Evolutionary conservation across 2,329 filamentous ascomycete species (phyloP).

Genomic region (Colletotrichum sp.): DNA sequence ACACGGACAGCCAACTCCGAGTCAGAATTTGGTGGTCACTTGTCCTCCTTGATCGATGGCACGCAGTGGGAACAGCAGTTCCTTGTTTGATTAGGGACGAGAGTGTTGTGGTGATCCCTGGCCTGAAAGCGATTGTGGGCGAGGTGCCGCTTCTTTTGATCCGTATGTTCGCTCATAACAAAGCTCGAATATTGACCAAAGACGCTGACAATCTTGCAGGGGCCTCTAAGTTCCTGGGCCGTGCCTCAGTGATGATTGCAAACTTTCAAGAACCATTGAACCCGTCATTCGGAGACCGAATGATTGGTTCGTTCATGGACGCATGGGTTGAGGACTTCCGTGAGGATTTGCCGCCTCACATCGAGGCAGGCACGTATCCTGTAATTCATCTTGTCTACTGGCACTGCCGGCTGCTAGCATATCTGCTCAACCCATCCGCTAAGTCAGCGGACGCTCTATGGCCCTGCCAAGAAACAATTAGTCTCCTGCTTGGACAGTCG

Average conservation of each 20-base stretch:
- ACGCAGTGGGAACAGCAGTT: slow-evolving; percentile 70
- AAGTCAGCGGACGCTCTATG: slow-evolving; percentile 64
- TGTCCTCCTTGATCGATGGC: slow-evolving; percentile 75
- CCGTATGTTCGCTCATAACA: slow-evolving; percentile 54
- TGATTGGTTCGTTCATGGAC: slow-evolving; percentile 56
- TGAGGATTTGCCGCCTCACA: slow-evolving; percentile 63
- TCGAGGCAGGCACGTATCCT: slow-evolving; percentile 57
- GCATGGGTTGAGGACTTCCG: slow-evolving; percentile 70
- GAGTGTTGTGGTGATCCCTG: slow-evolving; percentile 62
- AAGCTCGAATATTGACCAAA: background rate
- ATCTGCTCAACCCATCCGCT: slow-evolving; percentile 62
- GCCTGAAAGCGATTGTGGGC: slow-evolving; percentile 65
- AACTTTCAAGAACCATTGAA: slow-evolving; percentile 14
- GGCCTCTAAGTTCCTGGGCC: slow-evolving; percentile 59
- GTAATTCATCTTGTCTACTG: slow-evolving; percentile 73
- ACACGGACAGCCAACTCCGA: slow-evolving; percentile 67
- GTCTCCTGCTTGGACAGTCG: slow-evolving; percentile 60
- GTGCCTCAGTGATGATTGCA: slow-evolving; percentile 42
- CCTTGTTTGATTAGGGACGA: slow-evolving; percentile 68
- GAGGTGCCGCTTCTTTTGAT: slow-evolving; percentile 68
- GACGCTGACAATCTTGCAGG: slow-evolving; percentile 39
- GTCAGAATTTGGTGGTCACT: slow-evolving; percentile 75
- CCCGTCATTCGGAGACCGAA: slow-evolving; percentile 17
- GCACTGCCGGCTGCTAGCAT: slow-evolving; percentile 70
- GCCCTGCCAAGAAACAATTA: slow-evolving; percentile 62